These are phyloP conservation scores for Fusarium subglutinans DNA, from an alignment of 2,329 filamentous ascomycete genomes.

Conservation along the genomic window DNA sequence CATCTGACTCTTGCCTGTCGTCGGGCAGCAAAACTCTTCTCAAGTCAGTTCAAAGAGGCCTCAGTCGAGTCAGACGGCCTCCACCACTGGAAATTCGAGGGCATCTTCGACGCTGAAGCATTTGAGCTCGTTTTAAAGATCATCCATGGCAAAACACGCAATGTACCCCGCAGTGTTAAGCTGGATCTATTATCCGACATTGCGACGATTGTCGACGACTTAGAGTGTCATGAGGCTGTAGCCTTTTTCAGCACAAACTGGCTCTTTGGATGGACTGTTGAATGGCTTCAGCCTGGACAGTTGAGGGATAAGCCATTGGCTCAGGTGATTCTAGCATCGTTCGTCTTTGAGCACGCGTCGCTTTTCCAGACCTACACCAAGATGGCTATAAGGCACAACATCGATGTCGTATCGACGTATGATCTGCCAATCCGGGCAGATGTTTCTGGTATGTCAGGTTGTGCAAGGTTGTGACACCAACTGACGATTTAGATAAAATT, in stretches of 20 bases:
- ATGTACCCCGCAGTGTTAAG: fast-evolving
- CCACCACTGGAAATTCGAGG: neutral
- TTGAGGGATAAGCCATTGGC: too few species aligned
- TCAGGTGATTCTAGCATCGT: too few species aligned
- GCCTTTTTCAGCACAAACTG: neutral
- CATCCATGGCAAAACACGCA: neutral
- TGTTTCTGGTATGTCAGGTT: neutral
- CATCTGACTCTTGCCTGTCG: neutral
- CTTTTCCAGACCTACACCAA: too few species aligned
- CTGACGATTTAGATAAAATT: too few species aligned
- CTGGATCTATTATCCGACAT: neutral
- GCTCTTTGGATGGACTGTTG: neutral
- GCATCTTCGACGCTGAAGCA: fast-evolving
- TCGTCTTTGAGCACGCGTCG: too few species aligned
- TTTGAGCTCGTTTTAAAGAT: neutral
- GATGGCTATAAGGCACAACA: neutral
- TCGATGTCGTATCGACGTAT: neutral
- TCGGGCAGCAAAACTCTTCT: neutral
- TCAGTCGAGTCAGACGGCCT: neutral
- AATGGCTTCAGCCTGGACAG: too few species aligned
- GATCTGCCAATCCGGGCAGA: neutral
- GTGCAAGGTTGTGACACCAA: too few species aligned
- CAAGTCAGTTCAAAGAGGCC: neutral
- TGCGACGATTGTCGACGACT: neutral
- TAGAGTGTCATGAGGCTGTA: neutral